Evolutionary conservation across 176 grass and related monocot species (phyloP), one percentile per base, ranked within the genome.

Genomic region (Eragrostis curvula): DNA sequence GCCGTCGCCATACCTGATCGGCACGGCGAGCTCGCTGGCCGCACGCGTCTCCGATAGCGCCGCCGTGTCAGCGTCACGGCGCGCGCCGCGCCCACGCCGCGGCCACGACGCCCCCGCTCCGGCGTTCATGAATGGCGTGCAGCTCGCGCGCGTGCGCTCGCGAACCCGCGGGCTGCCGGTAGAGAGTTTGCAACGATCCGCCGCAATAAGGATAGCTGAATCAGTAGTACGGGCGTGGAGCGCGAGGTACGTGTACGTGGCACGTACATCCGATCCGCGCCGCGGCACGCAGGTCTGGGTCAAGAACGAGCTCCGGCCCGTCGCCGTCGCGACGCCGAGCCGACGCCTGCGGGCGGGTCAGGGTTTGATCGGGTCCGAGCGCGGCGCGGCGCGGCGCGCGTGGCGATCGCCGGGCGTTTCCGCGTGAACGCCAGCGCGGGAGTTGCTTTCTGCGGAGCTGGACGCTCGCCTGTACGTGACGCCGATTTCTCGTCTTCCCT

Each of bases 281-380:
- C 77, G 12, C 53, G 2, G 52, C 32, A 9, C 58, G n/a, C n/a
- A n/a, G n/a, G n/a, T n/a, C n/a, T 25, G 27, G 44, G 44, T 79
- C 27, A 15, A 36, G 8, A 29, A 21, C 46, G 28, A 1, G 4
- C 25, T 16, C 29, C 52, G 51, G 5, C 10, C 21, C 2, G 48
- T 52, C 17, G 20, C 60, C 47, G 48, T 67, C 32, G 48, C 77
- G 50, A 24, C 28, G 2, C 28, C 81, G 81, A n/a, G 2, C 28
- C 81, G 32, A 82, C 70, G 46, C 12, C 40, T 5, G 49, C 14
- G 49, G 49, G 15, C 15, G n/a, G 60, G 61, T 6, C 27, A 13
- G 14, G 28, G 55, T 45, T 59, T 85, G 82, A 69, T 85, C 73
- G 27, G 21, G 73, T 69, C 80, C 20, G 72, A 1, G 44, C 13